phyloP scores from a whole-genome alignment of 306 rosid genomes.

The Adenanthera pavonina region DNA sequence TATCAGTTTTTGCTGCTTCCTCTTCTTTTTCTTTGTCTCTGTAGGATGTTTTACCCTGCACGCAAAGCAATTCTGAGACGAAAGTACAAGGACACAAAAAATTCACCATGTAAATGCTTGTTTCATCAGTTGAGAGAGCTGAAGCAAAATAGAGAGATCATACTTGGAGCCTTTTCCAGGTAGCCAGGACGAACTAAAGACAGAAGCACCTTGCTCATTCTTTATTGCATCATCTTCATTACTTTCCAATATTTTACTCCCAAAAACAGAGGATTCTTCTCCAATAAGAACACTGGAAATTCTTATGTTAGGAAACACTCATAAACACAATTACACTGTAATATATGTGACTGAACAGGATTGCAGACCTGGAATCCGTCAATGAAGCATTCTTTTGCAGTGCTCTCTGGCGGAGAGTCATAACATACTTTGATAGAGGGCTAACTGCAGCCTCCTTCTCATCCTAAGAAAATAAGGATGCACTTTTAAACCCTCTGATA shows the following conservation, averaged over 20 bases:
- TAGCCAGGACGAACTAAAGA: conserved; percentile 87
- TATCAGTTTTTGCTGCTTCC: conserved; percentile 43
- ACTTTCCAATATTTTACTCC: conserved; percentile 59
- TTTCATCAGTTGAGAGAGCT: conserved; percentile 23
- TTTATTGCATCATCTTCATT: conserved; percentile 59
- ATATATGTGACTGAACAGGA: conserved; percentile 19
- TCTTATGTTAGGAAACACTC: conserved; percentile 45
- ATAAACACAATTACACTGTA: conserved; percentile 29
- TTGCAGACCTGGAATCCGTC: conserved; percentile 75
- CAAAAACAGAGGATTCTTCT: conserved; percentile 67
- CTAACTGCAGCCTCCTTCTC: conserved; percentile 65
- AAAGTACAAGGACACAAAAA: conserved; percentile 22
- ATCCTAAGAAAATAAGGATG: conserved; percentile 54
- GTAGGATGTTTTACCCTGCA: conserved; percentile 58
- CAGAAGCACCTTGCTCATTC: conserved; percentile 61
- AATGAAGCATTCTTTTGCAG: conserved; percentile 60
- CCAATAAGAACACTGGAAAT: conserved; percentile 78
- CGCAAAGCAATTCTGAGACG: conserved; percentile 18
- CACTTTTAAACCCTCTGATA: conserved; percentile 25
- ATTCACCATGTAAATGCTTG: neutral
- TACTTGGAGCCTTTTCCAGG: conserved; percentile 80
- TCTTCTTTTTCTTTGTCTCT: conserved; percentile 59
- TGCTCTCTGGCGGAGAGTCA: conserved; percentile 68
- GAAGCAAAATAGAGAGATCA: conserved; percentile 30
- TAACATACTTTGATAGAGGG: conserved; percentile 65